phyloP scores from a whole-genome alignment of 768 basidiomycete species.

The Mrakia gelida region DNA sequence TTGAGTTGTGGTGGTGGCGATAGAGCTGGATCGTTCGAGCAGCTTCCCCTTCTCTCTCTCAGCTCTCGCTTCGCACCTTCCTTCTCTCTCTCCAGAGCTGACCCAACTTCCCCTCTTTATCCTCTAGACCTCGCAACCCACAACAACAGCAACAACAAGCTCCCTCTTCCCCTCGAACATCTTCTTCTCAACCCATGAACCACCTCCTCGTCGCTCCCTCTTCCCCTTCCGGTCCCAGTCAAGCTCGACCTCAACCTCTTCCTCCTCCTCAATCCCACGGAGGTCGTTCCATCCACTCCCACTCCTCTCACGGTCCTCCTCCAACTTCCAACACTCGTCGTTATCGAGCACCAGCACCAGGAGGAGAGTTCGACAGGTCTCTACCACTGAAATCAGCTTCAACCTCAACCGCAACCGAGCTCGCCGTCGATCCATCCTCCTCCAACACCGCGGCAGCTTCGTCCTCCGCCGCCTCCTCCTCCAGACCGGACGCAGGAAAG shows the following conservation, averaged over 20 bases:
- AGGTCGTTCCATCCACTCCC: conserved; percentile 3
- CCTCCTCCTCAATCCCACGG: neutral
- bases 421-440: conserved; percentile 11
- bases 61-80: neutral
- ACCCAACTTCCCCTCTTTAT: neutral
- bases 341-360: conserved; percentile 6
- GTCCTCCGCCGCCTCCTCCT: neutral
- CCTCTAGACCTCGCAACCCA: neutral
- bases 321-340: neutral
- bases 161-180: neutral
- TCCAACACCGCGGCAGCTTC: neutral
- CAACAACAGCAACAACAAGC: conserved; percentile 4
- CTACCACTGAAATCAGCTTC: conserved; percentile 20
- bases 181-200: neutral
- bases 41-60: neutral
- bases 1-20: neutral
- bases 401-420: conserved; percentile 7
- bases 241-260: neutral
- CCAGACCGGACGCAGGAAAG: neutral
- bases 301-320: conserved; percentile 12
- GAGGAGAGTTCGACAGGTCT: conserved; percentile 27
- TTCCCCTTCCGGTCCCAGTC: neutral
- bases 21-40: neutral
- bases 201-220: neutral
- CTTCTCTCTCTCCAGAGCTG: neutral